phyloP scores from a whole-genome alignment of 2,329 filamentous ascomycete species.

The Sporothrix humicola region DNA sequence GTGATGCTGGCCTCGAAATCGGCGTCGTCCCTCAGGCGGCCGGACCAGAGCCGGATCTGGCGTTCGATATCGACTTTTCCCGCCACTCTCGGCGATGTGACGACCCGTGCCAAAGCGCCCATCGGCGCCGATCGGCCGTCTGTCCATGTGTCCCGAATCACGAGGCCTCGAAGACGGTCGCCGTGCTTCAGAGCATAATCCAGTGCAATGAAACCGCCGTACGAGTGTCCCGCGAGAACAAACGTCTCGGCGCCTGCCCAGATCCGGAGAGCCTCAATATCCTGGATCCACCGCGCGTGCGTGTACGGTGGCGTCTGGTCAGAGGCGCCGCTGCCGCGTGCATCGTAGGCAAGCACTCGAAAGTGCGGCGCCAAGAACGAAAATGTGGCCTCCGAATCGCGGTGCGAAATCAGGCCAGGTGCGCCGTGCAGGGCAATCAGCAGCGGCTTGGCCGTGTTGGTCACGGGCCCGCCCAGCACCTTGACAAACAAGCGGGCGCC shows the following conservation, averaged over 20 bases:
- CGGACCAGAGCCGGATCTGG: slow-evolving; percentile 12
- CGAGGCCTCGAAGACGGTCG: background rate
- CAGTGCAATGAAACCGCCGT: background rate
- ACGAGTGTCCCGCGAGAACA: slow-evolving; percentile 9
- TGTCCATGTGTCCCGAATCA: slow-evolving; percentile 5
- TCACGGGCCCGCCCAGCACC: slow-evolving; percentile 5
- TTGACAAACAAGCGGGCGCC: slow-evolving; percentile 15
- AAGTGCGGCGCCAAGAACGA: background rate
- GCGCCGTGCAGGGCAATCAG: slow-evolving; percentile 6
- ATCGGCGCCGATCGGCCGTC: slow-evolving; percentile 6
- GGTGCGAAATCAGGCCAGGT: slow-evolving; percentile 6
- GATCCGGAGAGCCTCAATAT: background rate
- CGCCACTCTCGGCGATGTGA: background rate
- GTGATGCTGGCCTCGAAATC: background rate
- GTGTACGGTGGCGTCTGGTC: slow-evolving; percentile 20
- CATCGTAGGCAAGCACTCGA: slow-evolving; percentile 14
- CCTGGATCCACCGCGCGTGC: background rate
- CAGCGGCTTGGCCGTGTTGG: slow-evolving; percentile 19
- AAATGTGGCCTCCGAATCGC: background rate
- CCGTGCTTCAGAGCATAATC: slow-evolving; percentile 3
- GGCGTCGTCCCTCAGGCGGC: background rate
- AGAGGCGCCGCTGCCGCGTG: slow-evolving; percentile 16
- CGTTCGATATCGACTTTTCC: background rate
- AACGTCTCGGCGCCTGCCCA: slow-evolving; percentile 20
- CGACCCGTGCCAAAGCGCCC: background rate